Base-by-base conservation (phyloP, 1,284 basidiomycete genomes). In the Erythrobasidium hasegawianum region DNA sequence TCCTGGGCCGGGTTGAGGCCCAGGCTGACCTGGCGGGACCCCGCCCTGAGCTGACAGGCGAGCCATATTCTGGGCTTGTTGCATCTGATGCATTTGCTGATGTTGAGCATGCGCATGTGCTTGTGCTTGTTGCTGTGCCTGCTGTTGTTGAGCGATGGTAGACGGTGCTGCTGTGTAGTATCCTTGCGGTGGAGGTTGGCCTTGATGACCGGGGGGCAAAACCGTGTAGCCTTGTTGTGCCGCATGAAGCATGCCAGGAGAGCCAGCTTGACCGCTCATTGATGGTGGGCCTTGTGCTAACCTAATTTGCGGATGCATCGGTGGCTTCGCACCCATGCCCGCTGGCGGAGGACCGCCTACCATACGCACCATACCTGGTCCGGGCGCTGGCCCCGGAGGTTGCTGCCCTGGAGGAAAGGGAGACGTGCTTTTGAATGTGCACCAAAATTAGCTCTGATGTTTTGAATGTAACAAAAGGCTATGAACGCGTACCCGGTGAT, bases 161-260 rank as follows among this genome's bases (percentile, higher is more conserved):
- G n/a, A n/a, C n/a, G n/a, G n/a, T n/a, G n/a, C 43, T n/a, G 16
- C n/a, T 16, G 16, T n/a, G 43, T 47, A 47, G 43, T 47, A 24
- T 14, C 16, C 43, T 24, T 47, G 43, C n/a, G 16, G 43, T 14
- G 43, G 43, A 8, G 4, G n/a, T 4, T 4, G n/a, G 14, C 43
- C 43, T 47, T n/a, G n/a, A n/a, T 47, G 43, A 47, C n/a, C 43
- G 14, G 33, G 5, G 11, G 33, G 33, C 11, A 33, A 1, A 14
- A 16, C 39, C 47, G 2, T 39, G 20, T 29, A 52, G 20, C 45
- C 47, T 54, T 54, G 52, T 24, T 20, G 22, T 10, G 7, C 27
- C n/a, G 59, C 59, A 26, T 54, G 52, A 22, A 33, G 59, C 24
- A 54, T 40, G 27, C 33, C 55, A 11, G 61, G 61, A 4, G 61